Percentiles rank a stretch among this genome's conserved stretches.
Evolutionary conservation across 2,329 filamentous ascomycete genomes (phyloP).

Genomic region (Lasiodiplodia sp.): DNA sequence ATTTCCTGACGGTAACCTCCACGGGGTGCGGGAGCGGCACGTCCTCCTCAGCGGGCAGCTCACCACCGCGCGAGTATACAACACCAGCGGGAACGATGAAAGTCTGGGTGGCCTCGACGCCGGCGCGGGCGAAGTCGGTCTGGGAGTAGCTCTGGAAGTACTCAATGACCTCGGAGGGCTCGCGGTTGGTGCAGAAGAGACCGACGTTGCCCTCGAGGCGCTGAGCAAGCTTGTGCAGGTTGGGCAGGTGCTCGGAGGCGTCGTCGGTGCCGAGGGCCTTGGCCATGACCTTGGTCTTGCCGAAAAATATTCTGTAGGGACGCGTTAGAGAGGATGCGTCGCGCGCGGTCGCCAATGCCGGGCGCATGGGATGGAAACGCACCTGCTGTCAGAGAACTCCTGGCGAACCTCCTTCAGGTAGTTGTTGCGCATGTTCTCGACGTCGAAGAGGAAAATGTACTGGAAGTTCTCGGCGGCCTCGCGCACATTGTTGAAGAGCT

Average conservation of each 20-base stretch:
- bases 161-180: constrained; percentile 68
- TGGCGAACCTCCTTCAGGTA: constrained; percentile 90
- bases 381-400: constrained; percentile 86
- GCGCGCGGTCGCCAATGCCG: neutral
- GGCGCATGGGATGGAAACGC: constrained; percentile 42
- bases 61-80: constrained; percentile 79
- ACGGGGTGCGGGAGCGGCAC: constrained; percentile 85
- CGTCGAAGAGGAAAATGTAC: constrained; percentile 89
- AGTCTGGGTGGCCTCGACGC: constrained; percentile 73
- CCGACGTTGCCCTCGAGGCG: constrained; percentile 85
- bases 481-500: constrained; percentile 87
- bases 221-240: constrained; percentile 72
- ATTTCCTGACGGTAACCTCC: constrained; percentile 87
- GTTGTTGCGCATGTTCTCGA: constrained; percentile 98
- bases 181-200: constrained; percentile 86
- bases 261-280: constrained; percentile 84
- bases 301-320: constrained; percentile 76
- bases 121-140: constrained; percentile 90
- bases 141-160: constrained; percentile 78
- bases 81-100: constrained; percentile 85
- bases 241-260: constrained; percentile 81
- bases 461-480: constrained; percentile 84
- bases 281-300: constrained; percentile 99
- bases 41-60: constrained; percentile 81
- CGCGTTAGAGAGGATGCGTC: constrained; percentile 17